Conservation (phyloP, 345 rosid genomes). For the Gossypium rotundifolium region DNA sequence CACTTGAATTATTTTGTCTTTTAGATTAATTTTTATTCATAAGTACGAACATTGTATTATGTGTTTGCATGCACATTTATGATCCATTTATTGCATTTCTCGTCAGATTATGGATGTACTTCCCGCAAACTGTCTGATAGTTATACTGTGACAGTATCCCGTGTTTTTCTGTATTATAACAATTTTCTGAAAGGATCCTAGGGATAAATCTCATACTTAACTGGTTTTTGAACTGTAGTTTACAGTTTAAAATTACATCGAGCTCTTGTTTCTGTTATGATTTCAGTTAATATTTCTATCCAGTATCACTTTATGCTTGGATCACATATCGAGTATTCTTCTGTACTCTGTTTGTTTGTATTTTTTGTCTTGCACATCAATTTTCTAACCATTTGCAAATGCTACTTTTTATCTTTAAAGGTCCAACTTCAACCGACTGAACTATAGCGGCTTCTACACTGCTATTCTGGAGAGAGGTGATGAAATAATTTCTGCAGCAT, state of each 20-base stretch:
- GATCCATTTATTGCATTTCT: not conserved
- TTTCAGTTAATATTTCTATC: not conserved
- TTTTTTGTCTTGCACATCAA: not conserved
- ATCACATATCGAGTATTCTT: not conserved
- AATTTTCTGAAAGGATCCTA: not conserved
- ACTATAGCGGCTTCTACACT: not conserved
- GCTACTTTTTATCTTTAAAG: not conserved
- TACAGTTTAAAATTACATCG: not conserved
- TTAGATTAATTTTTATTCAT: not conserved
- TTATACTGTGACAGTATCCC: not conserved
- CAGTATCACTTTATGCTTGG: not conserved
- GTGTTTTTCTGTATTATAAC: not conserved
- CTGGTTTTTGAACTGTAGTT: not conserved
- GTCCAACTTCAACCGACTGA: not conserved
- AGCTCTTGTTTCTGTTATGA: slow-evolving; percentile 2
- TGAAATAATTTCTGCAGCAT: not conserved
- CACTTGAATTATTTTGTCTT: not conserved
- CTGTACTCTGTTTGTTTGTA: not conserved
- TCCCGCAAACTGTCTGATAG: not conserved
- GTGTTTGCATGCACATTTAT: not conserved
- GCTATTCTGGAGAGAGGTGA: not conserved
- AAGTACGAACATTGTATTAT: too few relatives aligned
- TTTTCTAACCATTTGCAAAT: not conserved
- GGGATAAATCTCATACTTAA: not conserved
- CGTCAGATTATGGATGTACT: not conserved